Conservation (phyloP, 2,329 filamentous ascomycete genomes). For the Trichoderma arundinaceum region DNA sequence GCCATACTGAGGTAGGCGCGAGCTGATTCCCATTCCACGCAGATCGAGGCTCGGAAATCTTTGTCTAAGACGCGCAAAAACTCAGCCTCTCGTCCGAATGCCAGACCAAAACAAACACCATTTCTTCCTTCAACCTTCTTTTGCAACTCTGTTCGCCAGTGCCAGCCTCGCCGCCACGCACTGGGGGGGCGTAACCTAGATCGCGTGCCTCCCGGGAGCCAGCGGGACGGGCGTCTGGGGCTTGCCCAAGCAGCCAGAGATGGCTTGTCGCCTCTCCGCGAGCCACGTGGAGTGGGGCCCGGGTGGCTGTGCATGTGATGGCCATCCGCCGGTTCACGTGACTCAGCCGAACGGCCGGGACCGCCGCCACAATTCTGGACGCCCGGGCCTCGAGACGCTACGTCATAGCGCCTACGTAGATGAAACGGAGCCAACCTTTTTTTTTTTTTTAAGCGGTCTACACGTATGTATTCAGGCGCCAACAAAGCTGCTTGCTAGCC, state of each 20-base stretch:
- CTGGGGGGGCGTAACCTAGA: slow-evolving; percentile 12
- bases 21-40: slow-evolving; percentile 14
- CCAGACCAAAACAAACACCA: background rate
- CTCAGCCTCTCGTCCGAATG: slow-evolving; percentile 2
- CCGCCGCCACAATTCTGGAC: slow-evolving; percentile 21
- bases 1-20: slow-evolving; percentile 5
- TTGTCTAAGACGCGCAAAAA: slow-evolving; percentile 18
- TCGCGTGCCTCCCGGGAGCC: slow-evolving; percentile 23
- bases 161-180: slow-evolving; percentile 1
- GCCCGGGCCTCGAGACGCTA: background rate
- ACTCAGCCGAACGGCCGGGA: slow-evolving; percentile 27
- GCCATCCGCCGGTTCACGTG: slow-evolving; percentile 16
- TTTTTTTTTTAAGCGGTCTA: background rate
- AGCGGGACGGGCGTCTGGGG: slow-evolving; percentile 24
- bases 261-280: background rate
- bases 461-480: slow-evolving; percentile 1
- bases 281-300: slow-evolving; percentile 28
- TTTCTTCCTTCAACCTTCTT: background rate
- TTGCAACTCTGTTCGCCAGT: background rate
- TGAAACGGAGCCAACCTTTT: slow-evolving; percentile 2
- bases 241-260: background rate
- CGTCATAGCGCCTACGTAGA: slow-evolving; percentile 24
- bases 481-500: background rate
- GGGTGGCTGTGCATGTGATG: slow-evolving; percentile 27
- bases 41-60: background rate